Evolutionary conservation across 2,329 filamentous ascomycete genomes (phyloP), one percentile per base, ranked within the genome.

Genomic region (Trichophyton mentagrophytes): DNA sequence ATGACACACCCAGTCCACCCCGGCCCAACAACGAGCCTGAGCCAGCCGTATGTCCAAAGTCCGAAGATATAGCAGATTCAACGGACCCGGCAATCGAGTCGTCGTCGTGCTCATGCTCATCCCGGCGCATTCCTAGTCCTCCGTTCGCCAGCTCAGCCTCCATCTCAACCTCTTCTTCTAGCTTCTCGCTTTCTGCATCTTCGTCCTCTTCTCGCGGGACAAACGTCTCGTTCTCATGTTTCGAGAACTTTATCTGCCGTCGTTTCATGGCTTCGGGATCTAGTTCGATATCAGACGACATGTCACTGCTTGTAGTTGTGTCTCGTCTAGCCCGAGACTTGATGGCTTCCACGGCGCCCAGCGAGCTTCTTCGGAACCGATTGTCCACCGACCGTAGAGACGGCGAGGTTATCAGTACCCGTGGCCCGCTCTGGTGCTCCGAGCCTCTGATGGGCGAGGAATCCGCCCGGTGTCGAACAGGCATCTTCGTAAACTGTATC

Each of bases 401-500:
- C 0, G 82, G 82, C 15, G 81, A 83, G 1, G 80, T 83, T 38
- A 82, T 72, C 67, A 78, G 73, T n/a, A 81, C 72, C 27, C 81
- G 77, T 7, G 76, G 74, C 17, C 68, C 69, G 58, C 80, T 79
- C 47, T 69, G 70, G 33, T 69, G 72, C 63, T 76, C 74, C 33
- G 73, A 74, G 33, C 74, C 77, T 55, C 89, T 85, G 42, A 88
- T 85, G 2, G 92, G 92, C 56, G 92, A 96, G 0, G 91, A 96
- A 9, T 89, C 92, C 27, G 91, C 89, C 61, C 92, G 85, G 66
- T 85, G 85, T 33, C 91, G 84, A 49, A 96, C 82, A 0, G 93
- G 92, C 89, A 96, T 92, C 75, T 97, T 97, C 57, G 88, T 85
- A 73, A 99, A 99, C 70, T 92, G 91, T 71, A 97, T 96, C 72